These are phyloP conservation scores for Cutaneotrichosporon sp. DNA, from an alignment of 1,284 basidiomycete genomes.

Conservation along the genomic window DNA sequence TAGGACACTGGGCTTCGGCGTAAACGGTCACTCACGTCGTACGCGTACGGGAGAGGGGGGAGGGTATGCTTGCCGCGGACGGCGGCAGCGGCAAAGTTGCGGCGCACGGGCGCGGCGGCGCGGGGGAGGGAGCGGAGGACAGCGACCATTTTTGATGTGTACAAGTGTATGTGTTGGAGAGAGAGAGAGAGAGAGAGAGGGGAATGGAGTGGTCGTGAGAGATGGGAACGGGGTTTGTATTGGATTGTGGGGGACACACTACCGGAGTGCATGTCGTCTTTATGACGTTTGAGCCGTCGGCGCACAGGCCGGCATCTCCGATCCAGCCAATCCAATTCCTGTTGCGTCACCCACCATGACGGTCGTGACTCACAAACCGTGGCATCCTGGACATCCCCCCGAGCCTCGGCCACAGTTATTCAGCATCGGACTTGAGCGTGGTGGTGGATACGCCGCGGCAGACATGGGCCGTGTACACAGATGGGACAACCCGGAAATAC, in stretches of 20 bases:
- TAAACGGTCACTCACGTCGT: constrained; percentile 59
- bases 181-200: not conserved
- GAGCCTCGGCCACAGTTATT: not conserved
- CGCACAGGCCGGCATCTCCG: not conserved
- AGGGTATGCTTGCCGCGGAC: constrained; percentile 55
- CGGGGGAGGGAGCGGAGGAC: constrained; percentile 18
- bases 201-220: not conserved
- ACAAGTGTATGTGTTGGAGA: not conserved
- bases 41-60: constrained; percentile 82
- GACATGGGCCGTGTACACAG: too few relatives aligned
- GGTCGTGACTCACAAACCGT: too few relatives aligned
- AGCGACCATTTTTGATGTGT: constrained; percentile 9
- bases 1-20: not conserved
- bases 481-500: too few relatives aligned
- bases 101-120: constrained; percentile 7
- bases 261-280: too few relatives aligned
- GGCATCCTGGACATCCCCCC: too few relatives aligned
- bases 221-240: not conserved
- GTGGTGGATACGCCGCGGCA: too few relatives aligned
- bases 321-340: not conserved
- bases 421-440: not conserved
- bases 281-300: not conserved
- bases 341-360: not conserved
- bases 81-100: constrained; percentile 15
- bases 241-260: too few relatives aligned